These are phyloP conservation scores for Hebeloma cylindrosporum DNA, from an alignment of 768 basidiomycete species.

Conservation along the genomic window DNA sequence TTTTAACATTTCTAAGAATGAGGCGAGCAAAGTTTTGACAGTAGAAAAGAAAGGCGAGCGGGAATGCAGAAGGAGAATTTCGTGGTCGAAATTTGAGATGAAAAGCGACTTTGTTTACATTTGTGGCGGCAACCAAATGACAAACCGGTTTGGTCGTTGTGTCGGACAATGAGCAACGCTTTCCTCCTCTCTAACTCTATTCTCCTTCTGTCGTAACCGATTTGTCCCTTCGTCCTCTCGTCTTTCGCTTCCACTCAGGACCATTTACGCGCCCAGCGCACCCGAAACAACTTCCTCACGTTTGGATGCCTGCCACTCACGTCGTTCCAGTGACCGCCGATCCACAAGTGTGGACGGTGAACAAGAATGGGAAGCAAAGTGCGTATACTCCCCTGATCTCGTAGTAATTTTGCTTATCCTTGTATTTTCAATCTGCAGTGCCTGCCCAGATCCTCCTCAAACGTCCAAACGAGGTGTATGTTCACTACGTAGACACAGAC, in stretches of 20 bases:
- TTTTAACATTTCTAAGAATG: no score
- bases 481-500: conserved; percentile 72
- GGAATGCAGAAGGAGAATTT: no score
- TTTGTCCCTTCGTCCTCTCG: not conserved
- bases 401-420: not conserved
- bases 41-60: no score
- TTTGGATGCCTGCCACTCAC: conserved; percentile 33
- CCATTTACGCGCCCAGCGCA: not conserved
- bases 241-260: not conserved
- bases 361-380: conserved; percentile 36
- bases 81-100: no score
- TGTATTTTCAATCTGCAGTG: conserved; percentile 28
- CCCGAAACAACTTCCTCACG: not conserved
- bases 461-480: conserved; percentile 54
- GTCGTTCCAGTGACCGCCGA: conserved; percentile 25
- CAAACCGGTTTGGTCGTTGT: conserved; percentile 16
- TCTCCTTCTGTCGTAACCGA: not conserved
- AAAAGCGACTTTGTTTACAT: not conserved
- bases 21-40: no score
- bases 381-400: conserved; percentile 11
- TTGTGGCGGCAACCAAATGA: conserved; percentile 17
- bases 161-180: conserved; percentile 20
- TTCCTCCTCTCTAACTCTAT: conserved; percentile 1
- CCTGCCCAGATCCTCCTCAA: conserved; percentile 54
- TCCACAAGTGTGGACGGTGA: conserved; percentile 30